A percentile compares a stretch with the other conserved stretches of the same genome.
phyloP scores from a whole-genome alignment of 345 rosid species.

The Gossypium arboreum region DNA sequence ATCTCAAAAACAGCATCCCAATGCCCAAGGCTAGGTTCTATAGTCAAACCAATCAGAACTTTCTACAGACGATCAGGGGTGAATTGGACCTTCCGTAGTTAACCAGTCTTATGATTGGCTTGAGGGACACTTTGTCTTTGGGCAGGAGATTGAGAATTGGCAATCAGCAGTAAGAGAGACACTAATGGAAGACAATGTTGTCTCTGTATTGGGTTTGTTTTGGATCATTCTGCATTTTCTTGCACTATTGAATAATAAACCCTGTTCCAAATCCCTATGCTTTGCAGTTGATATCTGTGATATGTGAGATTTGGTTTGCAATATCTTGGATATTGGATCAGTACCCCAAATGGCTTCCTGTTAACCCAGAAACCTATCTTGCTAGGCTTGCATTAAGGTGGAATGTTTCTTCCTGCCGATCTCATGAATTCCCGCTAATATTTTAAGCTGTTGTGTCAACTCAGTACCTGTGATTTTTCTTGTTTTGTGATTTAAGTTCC shows the following conservation, averaged over 20 bases:
- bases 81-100: no score
- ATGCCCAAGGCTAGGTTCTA: no score
- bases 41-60: no score
- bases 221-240: constrained; percentile 48
- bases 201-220: no score
- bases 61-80: no score
- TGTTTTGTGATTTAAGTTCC: constrained; percentile 3
- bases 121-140: no score
- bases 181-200: no score
- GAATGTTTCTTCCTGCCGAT: constrained; percentile 5
- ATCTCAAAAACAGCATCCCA: no score
- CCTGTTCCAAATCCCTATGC: constrained; percentile 81
- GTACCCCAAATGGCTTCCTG: constrained; percentile 92
- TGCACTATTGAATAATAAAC: constrained; percentile 83
- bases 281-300: constrained; percentile 83
- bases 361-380: constrained; percentile 88
- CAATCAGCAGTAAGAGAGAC: no score
- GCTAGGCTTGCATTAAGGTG: constrained; percentile 89
- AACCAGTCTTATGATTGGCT: no score
- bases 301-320: constrained; percentile 98
- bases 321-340: constrained; percentile 94
- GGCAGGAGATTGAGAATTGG: no score
- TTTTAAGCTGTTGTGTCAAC: background rate
- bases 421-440: background rate
- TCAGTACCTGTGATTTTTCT: background rate